Base-by-base conservation (phyloP, 208 protist species). In the Trypanosoma melophagium region DNA sequence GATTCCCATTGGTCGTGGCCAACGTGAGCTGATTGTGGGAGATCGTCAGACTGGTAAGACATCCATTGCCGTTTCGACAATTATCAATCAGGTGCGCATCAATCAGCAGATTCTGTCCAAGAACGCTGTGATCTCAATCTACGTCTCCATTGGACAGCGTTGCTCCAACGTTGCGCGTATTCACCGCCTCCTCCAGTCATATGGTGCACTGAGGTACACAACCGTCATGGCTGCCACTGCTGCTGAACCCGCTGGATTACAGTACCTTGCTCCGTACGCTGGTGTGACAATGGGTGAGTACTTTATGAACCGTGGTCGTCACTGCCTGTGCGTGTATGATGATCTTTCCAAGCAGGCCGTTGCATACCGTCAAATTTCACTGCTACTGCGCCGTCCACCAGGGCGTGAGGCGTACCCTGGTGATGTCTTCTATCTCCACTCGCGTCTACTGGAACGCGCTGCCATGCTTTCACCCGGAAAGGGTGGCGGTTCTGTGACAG, bases 381-480 rank as follows among this genome's bases (percentile, higher is more conserved):
- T 98, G 50, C 82, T 98, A 53, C 87, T 98, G 25, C 88, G 94
- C 62, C 89, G 92, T 66, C 94, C 92, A 16, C 92, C 94, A 40
- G 90, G 92, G 51, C 89, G 93, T 74, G 89, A 97, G 83, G 94
- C 92, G 25, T 98, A 98, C 79, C 94, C 94, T 62, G 94, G 94
- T 79, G 94, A 98, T 81, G 94, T 98, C 50, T 98, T 98, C 81
- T 98, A 98, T 81, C 87, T 98, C 21, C 94, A 98, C 84, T 96
- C 90, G 25, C 90, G 94, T 52, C 81, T 98, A 17, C 81, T 98
- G 63, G 94, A 98, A 79, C 88, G 94, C 68, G 90, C 94, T 4
- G 90, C 90, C 55, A 97, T 96, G 86, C 84, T 98, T 73, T 88
- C 75, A 42, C 79, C 90, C 31, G 80, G 79, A 14, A 80, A 87